These are phyloP conservation scores for Lodderomyces beijingensis DNA, from an alignment of 1,139 yeast species.

Conservation along the genomic window DNA sequence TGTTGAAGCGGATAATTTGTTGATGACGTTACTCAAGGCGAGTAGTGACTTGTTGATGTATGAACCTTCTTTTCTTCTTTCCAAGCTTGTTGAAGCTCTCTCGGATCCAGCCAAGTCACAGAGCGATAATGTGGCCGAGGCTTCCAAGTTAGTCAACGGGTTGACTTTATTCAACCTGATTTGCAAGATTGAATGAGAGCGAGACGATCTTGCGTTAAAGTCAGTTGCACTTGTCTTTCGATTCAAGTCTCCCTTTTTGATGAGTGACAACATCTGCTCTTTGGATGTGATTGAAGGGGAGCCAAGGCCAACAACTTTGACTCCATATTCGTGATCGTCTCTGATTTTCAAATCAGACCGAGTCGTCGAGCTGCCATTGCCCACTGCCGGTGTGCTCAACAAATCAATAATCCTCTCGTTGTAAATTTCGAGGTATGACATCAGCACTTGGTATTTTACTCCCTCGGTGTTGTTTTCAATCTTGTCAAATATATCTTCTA, in stretches of 20 bases:
- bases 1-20: constrained; percentile 54
- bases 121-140: constrained; percentile 65
- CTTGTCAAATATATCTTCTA: constrained; percentile 57
- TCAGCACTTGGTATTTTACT: constrained; percentile 39
- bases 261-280: constrained; percentile 56
- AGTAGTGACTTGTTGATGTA: constrained; percentile 76
- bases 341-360: constrained; percentile 59
- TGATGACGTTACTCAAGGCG: constrained; percentile 85
- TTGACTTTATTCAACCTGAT: constrained; percentile 51
- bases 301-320: constrained; percentile 70
- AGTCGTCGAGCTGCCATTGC: neutral
- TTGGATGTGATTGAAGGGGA: constrained; percentile 55
- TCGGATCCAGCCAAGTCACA: constrained; percentile 98
- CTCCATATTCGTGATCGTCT: constrained; percentile 72
- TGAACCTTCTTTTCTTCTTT: constrained; percentile 87
- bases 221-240: constrained; percentile 88
- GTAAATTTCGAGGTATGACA: constrained; percentile 84
- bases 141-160: constrained; percentile 35
- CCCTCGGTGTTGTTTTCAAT: constrained; percentile 23
- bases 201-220: constrained; percentile 76
- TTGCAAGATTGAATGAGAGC: constrained; percentile 91
- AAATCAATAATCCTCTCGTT: constrained; percentile 83
- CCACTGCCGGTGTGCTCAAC: constrained; percentile 13
- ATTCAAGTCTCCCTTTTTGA: constrained; percentile 66
- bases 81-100: constrained; percentile 76